A percentile compares a stretch with the other conserved stretches of the same genome.
phyloP scores from a whole-genome alignment of 768 basidiomycete genomes.

The Lentinus brumalis region DNA sequence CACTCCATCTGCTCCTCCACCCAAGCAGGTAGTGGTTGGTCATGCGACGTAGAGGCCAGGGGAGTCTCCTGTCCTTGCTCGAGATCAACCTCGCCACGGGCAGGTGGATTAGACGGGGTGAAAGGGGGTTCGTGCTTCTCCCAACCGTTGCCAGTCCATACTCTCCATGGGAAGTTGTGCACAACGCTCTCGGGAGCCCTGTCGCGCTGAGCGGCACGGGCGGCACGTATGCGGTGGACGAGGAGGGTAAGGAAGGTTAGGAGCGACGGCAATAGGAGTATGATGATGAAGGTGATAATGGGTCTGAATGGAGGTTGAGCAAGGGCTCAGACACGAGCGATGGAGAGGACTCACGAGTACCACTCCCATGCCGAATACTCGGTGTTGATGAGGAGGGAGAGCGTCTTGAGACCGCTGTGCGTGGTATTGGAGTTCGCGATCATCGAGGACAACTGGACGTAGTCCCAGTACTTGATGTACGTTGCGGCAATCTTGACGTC shows the following conservation, averaged over 20 bases:
- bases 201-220: conserved; percentile 80
- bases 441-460: conserved; percentile 65
- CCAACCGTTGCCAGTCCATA: conserved; percentile 82
- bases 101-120: conserved; percentile 12
- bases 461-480: conserved; percentile 87
- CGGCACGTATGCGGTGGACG: conserved; percentile 83
- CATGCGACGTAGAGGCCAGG: conserved; percentile 25
- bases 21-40: conserved; percentile 57
- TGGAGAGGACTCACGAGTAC: conserved; percentile 69
- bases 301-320: conserved; percentile 47
- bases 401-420: conserved; percentile 72
- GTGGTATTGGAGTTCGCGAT: conserved; percentile 77
- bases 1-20: conserved; percentile 86
- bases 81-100: conserved; percentile 18
- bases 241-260: conserved; percentile 89
- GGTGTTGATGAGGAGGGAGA: conserved; percentile 75
- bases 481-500: conserved; percentile 84
- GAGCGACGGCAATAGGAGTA: conserved; percentile 86
- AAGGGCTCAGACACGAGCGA: neutral
- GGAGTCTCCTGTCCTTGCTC: conserved; percentile 22
- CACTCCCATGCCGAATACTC: conserved; percentile 89
- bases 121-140: conserved; percentile 64
- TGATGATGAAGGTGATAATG: conserved; percentile 82
- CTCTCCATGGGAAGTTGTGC: conserved; percentile 74
- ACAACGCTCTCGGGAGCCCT: conserved; percentile 84